phyloP scores from a whole-genome alignment of 495 filamentous ascomycete genomes.

The Daldinia vernicosa region DNA sequence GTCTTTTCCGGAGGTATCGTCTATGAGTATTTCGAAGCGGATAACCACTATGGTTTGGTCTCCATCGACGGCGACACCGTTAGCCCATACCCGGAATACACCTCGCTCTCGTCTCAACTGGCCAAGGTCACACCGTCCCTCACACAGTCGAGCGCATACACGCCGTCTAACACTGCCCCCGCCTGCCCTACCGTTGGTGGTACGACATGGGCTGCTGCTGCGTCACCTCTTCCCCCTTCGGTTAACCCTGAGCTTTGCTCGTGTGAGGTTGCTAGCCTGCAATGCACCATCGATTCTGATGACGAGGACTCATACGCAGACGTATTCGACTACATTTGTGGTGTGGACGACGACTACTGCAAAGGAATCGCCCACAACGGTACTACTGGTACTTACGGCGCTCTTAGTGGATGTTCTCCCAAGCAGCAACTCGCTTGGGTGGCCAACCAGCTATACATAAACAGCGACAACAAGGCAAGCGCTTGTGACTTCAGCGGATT shows the following conservation, averaged over 20 bases:
- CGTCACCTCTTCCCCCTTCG: conserved; percentile 79
- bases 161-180: conserved; percentile 74
- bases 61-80: conserved; percentile 65
- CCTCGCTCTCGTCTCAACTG: conserved; percentile 74
- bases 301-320: conserved; percentile 62
- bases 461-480: conserved; percentile 59
- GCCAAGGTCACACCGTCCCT: conserved; percentile 70
- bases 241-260: conserved; percentile 76
- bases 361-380: conserved; percentile 74
- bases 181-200: conserved; percentile 72
- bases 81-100: conserved; percentile 75
- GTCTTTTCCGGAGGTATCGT: conserved; percentile 91
- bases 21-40: conserved; percentile 95
- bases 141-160: conserved; percentile 74
- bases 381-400: conserved; percentile 79
- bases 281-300: conserved; percentile 67
- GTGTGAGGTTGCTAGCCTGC: conserved; percentile 77
- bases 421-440: conserved; percentile 82
- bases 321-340: conserved; percentile 76
- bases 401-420: conserved; percentile 84
- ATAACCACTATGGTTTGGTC: conserved; percentile 90
- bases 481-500: conserved; percentile 83
- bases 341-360: conserved; percentile 66
- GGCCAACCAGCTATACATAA: conserved; percentile 80
- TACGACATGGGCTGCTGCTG: conserved; percentile 72